Evolutionary conservation across 331 rosid genomes (phyloP).

Genomic region (Acacia concinna): DNA sequence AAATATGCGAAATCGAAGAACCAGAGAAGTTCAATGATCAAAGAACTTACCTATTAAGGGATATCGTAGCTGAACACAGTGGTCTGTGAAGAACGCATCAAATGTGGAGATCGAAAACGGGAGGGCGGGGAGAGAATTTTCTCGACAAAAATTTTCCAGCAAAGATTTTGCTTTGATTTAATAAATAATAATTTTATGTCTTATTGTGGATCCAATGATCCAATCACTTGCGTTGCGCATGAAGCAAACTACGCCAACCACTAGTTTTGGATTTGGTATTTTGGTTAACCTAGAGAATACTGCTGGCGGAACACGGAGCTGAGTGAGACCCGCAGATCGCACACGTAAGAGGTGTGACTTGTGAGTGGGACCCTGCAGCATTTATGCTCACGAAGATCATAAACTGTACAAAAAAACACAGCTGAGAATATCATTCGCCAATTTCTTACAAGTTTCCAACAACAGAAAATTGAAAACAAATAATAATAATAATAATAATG

Average conservation of each 20-base stretch:
- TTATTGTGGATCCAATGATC: not conserved
- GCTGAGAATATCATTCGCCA: no score
- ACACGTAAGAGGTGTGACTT: not conserved
- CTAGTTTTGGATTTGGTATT: no score
- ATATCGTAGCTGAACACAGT: no score
- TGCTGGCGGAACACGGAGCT: not conserved
- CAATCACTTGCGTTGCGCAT: not conserved
- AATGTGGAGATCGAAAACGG: not conserved
- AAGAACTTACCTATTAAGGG: conserved; percentile 12
- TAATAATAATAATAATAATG: no score
- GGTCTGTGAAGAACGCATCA: not conserved
- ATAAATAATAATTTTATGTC: not conserved
- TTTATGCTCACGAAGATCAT: no score
- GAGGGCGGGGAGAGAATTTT: not conserved
- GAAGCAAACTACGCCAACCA: not conserved
- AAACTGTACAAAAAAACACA: no score
- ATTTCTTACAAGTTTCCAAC: no score
- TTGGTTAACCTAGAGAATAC: not conserved
- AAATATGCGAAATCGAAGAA: not conserved
- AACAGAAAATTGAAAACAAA: no score
- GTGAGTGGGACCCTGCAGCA: no score
- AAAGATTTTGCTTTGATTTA: not conserved
- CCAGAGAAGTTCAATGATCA: not conserved
- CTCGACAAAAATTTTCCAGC: not conserved
- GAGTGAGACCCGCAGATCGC: not conserved